phyloP scores from a whole-genome alignment of 495 filamentous ascomycete genomes.

The Oidiodendron maius region DNA sequence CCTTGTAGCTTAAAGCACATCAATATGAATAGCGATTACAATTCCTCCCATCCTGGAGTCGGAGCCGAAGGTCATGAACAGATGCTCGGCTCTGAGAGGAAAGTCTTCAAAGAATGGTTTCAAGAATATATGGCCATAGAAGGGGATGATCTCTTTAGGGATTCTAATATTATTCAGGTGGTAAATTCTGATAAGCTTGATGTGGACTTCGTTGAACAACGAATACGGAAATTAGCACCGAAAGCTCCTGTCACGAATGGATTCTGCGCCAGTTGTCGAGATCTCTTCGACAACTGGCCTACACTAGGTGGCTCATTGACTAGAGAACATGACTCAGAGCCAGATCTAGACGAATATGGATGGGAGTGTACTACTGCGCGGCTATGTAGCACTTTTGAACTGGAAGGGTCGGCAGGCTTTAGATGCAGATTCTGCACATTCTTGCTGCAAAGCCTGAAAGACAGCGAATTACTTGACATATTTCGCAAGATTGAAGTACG shows the following conservation, averaged over 20 bases:
- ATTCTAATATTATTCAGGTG: not conserved
- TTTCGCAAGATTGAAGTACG: conserved; percentile 2
- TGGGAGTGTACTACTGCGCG: not conserved
- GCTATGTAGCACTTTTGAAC: not conserved
- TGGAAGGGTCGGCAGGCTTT: not conserved
- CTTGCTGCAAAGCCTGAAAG: conserved; percentile 1
- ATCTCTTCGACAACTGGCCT: not conserved
- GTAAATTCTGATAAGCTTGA: not conserved
- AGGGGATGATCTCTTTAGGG: not conserved
- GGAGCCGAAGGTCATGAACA: not conserved
- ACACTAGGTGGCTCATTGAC: not conserved
- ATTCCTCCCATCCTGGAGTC: not conserved
- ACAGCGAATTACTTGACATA: conserved; percentile 2
- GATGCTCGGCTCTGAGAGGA: not conserved
- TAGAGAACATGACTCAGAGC: conserved; percentile 1
- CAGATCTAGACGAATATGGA: not conserved
- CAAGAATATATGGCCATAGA: not conserved
- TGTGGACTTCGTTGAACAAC: conserved; percentile 2
- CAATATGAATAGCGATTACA: not conserved
- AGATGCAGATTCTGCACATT: conserved; percentile 1
- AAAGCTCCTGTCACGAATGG: conserved; percentile 1
- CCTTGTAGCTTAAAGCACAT: not conserved
- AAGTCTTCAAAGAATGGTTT: conserved; percentile 2
- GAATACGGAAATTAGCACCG: conserved; percentile 2
- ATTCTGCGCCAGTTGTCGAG: not conserved